These are phyloP conservation scores for Deuterostichococcus epilithicus DNA, from an alignment of 139 green algal genomes.

Conservation along the genomic window DNA sequence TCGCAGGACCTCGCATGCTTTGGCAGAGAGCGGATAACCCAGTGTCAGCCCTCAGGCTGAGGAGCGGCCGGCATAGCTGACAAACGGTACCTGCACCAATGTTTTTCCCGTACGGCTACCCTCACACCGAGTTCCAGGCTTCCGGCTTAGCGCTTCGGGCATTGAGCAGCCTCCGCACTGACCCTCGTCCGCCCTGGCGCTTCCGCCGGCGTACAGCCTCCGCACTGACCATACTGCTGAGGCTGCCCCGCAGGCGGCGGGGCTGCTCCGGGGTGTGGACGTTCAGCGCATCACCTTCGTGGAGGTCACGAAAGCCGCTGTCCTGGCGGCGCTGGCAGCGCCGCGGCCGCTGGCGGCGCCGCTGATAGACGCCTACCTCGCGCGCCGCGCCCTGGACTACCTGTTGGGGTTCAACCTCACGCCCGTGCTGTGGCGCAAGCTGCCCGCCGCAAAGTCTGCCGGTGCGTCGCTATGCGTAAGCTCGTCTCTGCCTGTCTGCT, in stretches of 20 bases:
- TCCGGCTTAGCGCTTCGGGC: too few relatives aligned
- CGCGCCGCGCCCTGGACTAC: slow-evolving; percentile 81
- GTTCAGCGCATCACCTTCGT: slow-evolving; percentile 76
- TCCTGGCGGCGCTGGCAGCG: slow-evolving; percentile 60
- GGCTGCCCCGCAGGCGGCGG: slow-evolving; percentile 11
- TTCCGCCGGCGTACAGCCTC: slow-evolving; percentile 2
- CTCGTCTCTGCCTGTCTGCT: too few relatives aligned
- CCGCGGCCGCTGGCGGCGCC: slow-evolving; percentile 52
- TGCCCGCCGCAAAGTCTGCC: slow-evolving; percentile 69
- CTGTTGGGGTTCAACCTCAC: slow-evolving; percentile 88
- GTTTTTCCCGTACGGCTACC: too few relatives aligned
- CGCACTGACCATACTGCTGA: background rate
- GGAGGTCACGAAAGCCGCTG: slow-evolving; percentile 72
- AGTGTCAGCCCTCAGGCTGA: too few relatives aligned
- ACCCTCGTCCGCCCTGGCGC: background rate
- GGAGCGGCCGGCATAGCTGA: too few relatives aligned
- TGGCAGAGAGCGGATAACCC: too few relatives aligned
- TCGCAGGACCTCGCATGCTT: too few relatives aligned
- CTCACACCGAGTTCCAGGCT: too few relatives aligned
- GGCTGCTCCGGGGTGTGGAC: background rate
- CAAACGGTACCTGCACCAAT: too few relatives aligned
- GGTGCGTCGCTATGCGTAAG: slow-evolving; percentile 6
- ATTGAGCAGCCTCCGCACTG: background rate
- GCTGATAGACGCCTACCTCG: slow-evolving; percentile 91
- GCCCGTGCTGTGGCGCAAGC: slow-evolving; percentile 88